Percentiles rank a stretch among this genome's conserved stretches.
Evolutionary conservation across 2,329 filamentous ascomycete species (phyloP).

Genomic region (Diaporthe aspalathi): DNA sequence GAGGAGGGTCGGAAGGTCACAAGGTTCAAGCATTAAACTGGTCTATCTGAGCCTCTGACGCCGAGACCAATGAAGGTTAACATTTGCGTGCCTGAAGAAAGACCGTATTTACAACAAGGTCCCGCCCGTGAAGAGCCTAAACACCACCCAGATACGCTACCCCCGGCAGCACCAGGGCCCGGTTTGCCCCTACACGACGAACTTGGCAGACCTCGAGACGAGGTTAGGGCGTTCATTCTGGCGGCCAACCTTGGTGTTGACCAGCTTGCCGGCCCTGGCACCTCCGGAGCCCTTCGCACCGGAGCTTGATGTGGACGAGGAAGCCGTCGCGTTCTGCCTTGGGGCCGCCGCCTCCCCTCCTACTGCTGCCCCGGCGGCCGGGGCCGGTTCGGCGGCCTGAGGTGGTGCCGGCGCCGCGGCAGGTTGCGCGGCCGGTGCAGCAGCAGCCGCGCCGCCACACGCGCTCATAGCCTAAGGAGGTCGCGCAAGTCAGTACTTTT

Average conservation of each 20-base stretch:
- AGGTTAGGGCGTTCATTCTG: conserved; percentile 22
- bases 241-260: background rate
- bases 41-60: background rate
- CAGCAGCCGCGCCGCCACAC: background rate
- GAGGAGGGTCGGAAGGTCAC: conserved; percentile 2
- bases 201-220: conserved; percentile 24
- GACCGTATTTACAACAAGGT: conserved; percentile 29
- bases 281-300: background rate
- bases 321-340: background rate
- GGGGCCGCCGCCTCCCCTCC: background rate
- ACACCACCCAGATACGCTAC: conserved; percentile 12
- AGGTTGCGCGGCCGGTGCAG: background rate
- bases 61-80: conserved; percentile 12
- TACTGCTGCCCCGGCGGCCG: background rate
- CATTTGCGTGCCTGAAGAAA: conserved; percentile 14
- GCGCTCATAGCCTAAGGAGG: conserved; percentile 22
- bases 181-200: background rate
- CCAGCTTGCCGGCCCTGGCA: conserved; percentile 15
- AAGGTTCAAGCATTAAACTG: background rate
- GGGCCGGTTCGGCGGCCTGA: background rate
- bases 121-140: conserved; percentile 20
- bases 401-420: background rate
- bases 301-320: background rate
- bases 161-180: background rate
- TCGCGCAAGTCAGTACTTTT: background rate